Conservation (phyloP, 805 yeast genomes). For the Teunomyces barrocoloradensis region DNA sequence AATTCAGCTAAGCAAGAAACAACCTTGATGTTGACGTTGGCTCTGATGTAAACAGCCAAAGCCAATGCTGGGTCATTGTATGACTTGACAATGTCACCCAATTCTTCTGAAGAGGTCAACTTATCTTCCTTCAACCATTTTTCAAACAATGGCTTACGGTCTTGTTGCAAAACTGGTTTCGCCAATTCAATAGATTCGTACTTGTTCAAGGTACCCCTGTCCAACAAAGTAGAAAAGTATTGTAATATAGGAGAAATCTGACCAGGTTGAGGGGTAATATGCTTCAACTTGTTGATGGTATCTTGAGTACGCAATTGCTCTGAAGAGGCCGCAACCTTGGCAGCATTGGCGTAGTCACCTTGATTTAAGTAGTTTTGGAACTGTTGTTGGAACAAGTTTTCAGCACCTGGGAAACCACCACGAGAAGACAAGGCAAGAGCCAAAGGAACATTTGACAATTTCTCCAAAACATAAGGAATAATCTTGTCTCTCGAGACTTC, state of each 20-base stretch:
- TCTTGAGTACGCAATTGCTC: conserved; percentile 91
- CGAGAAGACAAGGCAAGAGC: conserved; percentile 89
- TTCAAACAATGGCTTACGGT: conserved; percentile 88
- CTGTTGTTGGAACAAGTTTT: conserved; percentile 84
- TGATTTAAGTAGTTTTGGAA: conserved; percentile 79
- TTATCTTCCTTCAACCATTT: conserved; percentile 96
- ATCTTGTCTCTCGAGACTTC: conserved; percentile 81
- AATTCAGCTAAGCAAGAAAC: conserved; percentile 90
- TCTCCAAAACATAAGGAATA: conserved; percentile 84
- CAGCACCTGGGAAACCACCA: conserved; percentile 98
- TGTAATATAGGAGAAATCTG: conserved; percentile 91
- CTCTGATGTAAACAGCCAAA: conserved; percentile 83
- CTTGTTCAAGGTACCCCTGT: conserved; percentile 88
- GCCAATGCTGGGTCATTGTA: conserved; percentile 77
- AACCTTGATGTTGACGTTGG: conserved; percentile 82
- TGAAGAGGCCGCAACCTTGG: conserved; percentile 94
- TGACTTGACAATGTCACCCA: conserved; percentile 94
- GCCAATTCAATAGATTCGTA: conserved; percentile 95
- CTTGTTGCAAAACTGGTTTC: conserved; percentile 92
- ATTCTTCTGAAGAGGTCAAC: conserved; percentile 90
- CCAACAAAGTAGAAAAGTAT: conserved; percentile 86
- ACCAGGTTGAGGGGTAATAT: conserved; percentile 89
- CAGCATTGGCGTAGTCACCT: conserved; percentile 90
- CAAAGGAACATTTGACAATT: conserved; percentile 79
- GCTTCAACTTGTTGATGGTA: conserved; percentile 89